Percentiles rank a stretch among this genome's conserved stretches.
phyloP scores from a whole-genome alignment of 1,139 yeast species.

The Taphrina betulina region DNA sequence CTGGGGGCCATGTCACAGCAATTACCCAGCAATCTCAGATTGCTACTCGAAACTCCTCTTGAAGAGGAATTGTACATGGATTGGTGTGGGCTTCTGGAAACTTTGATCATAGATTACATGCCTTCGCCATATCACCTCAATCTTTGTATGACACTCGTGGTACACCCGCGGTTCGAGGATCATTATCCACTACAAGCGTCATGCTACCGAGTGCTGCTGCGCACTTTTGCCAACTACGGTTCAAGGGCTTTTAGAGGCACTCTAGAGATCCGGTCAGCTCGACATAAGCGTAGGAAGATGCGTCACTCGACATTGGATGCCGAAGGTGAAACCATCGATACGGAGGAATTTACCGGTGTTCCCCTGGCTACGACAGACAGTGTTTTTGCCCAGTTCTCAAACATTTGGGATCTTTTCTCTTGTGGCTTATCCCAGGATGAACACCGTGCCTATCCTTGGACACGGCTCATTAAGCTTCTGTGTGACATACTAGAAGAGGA shows the following conservation, averaged over 20 bases:
- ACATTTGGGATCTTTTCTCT: constrained; percentile 10
- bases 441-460: background rate
- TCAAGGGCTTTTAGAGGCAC: background rate
- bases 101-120: background rate
- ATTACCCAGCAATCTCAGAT: background rate
- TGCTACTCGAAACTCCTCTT: constrained; percentile 20
- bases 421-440: background rate
- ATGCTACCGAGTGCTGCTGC: background rate
- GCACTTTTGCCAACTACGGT: constrained; percentile 1
- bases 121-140: constrained; percentile 17
- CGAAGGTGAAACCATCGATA: background rate
- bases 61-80: constrained; percentile 21
- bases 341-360: background rate
- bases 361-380: constrained; percentile 18
- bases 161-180: constrained; percentile 4
- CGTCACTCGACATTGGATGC: background rate
- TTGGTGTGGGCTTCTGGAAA: constrained; percentile 9
- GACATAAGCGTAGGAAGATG: background rate
- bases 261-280: background rate
- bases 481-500: background rate
- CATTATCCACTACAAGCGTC: background rate
- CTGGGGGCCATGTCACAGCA: background rate
- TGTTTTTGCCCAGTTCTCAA: constrained; percentile 5
- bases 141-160: constrained; percentile 19
- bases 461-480: background rate